Evolutionary conservation across 108 stramenopile genomes (phyloP).

Genomic region (Nitzschia putrida): DNA sequence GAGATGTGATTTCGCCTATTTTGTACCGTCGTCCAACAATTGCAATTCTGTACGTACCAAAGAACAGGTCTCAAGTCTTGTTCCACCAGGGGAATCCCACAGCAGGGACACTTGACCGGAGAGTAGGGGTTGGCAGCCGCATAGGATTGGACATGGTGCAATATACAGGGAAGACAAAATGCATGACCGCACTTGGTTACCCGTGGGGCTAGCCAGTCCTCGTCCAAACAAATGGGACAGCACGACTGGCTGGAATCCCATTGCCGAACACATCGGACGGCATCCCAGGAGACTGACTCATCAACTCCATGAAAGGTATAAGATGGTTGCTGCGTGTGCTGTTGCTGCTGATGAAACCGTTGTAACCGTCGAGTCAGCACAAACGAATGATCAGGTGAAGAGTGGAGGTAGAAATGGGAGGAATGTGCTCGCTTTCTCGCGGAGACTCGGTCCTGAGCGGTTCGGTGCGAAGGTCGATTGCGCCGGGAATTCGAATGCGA

Average conservation of each 20-base stretch:
- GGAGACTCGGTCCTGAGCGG: slow-evolving; percentile 40
- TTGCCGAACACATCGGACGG: slow-evolving; percentile 44
- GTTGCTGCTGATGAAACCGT: background rate
- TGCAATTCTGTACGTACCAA: slow-evolving; percentile 23
- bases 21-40: no score
- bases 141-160: slow-evolving; percentile 61
- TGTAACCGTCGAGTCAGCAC: slow-evolving; percentile 30
- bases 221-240: slow-evolving; percentile 81
- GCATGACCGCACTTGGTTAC: slow-evolving; percentile 81
- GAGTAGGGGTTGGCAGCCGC: slow-evolving; percentile 20
- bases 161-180: slow-evolving; percentile 72
- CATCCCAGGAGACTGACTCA: slow-evolving; percentile 46
- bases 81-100: slow-evolving; percentile 34
- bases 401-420: slow-evolving; percentile 51
- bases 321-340: background rate
- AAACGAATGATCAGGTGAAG: slow-evolving; percentile 54
- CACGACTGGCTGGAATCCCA: background rate
- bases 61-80: slow-evolving; percentile 67
- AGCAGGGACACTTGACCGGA: slow-evolving; percentile 57
- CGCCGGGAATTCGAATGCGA: background rate
- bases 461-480: slow-evolving; percentile 14
- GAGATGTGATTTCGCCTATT: background rate
- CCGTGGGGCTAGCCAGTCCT: slow-evolving; percentile 45
- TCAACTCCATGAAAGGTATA: slow-evolving; percentile 43
- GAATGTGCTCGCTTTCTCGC: slow-evolving; percentile 38